These are phyloP conservation scores for Aristolochia fimbriata DNA, from an alignment of 164 flowering plant species.

Conservation along the genomic window DNA sequence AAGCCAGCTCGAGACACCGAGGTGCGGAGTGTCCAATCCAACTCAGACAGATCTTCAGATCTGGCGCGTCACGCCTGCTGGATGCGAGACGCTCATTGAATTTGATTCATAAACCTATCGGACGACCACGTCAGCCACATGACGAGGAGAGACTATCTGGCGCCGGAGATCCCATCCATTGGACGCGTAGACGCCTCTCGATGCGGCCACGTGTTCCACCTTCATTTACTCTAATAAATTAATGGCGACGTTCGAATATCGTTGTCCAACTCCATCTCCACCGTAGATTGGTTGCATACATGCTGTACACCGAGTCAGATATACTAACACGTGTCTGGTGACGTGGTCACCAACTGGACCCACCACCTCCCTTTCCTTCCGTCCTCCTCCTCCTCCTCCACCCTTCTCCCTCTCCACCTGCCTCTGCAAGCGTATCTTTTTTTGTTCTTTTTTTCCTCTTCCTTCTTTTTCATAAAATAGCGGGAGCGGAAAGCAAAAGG, in stretches of 20 bases:
- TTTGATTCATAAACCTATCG: background rate
- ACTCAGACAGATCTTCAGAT: background rate
- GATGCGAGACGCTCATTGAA: conserved; percentile 2
- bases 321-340: conserved; percentile 67
- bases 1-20: background rate
- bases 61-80: conserved; percentile 1
- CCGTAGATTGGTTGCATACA: conserved; percentile 19
- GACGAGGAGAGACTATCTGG: conserved; percentile 5
- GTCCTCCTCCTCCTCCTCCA: conserved; percentile 8
- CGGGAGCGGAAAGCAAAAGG: too few relatives aligned
- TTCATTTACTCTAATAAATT: conserved; percentile 9
- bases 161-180: background rate
- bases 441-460: background rate
- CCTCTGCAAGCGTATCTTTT: background rate
- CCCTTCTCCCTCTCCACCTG: background rate
- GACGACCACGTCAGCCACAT: conserved; percentile 10
- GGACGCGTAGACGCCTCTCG: background rate
- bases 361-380: conserved; percentile 6
- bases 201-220: background rate
- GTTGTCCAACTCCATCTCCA: conserved; percentile 48
- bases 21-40: background rate
- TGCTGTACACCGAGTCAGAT: conserved; percentile 7
- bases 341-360: conserved; percentile 39
- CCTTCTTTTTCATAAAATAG: too few relatives aligned
- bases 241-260: conserved; percentile 22